These are phyloP conservation scores for Populus hybrid DNA, from an alignment of 441 rosid genomes.

Conservation along the genomic window DNA sequence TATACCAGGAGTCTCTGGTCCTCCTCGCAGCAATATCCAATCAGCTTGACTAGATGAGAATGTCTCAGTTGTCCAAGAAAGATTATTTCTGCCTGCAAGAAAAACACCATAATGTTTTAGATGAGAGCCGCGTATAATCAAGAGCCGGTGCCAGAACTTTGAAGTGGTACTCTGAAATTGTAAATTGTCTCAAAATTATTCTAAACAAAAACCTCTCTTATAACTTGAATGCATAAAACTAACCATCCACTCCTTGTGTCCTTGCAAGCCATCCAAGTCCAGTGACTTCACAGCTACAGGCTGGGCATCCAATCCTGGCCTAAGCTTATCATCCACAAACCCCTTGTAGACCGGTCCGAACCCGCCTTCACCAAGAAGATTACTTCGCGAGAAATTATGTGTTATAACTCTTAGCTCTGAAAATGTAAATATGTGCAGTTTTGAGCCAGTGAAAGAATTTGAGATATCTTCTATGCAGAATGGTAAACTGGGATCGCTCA, in stretches of 20 bases:
- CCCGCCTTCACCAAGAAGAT: constrained; percentile 81
- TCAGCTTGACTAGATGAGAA: constrained; percentile 63
- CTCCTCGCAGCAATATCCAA: constrained; percentile 76
- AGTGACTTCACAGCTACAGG: constrained; percentile 81
- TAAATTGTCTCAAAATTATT: background rate
- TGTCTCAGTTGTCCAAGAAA: constrained; percentile 80
- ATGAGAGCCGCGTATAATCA: background rate
- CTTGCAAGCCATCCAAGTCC: constrained; percentile 72
- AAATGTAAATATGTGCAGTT: constrained; percentile 51
- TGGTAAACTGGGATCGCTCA: constrained; percentile 55
- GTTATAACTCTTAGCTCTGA: constrained; percentile 54
- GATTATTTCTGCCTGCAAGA: constrained; percentile 65
- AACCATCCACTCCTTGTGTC: constrained; percentile 91
- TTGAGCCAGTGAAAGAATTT: constrained; percentile 48
- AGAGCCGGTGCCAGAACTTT: no score
- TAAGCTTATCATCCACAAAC: constrained; percentile 57
- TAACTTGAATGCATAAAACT: background rate
- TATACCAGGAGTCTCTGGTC: constrained; percentile 70
- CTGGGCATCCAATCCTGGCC: constrained; percentile 61
- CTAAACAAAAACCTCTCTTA: background rate
- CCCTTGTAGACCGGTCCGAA: constrained; percentile 87
- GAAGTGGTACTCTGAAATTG: no score
- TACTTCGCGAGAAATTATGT: constrained; percentile 49
- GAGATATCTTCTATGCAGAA: constrained; percentile 44
- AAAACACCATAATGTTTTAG: background rate